These are phyloP conservation scores for Pyrus hybrid DNA, from an alignment of 331 rosid species.

Conservation along the genomic window DNA sequence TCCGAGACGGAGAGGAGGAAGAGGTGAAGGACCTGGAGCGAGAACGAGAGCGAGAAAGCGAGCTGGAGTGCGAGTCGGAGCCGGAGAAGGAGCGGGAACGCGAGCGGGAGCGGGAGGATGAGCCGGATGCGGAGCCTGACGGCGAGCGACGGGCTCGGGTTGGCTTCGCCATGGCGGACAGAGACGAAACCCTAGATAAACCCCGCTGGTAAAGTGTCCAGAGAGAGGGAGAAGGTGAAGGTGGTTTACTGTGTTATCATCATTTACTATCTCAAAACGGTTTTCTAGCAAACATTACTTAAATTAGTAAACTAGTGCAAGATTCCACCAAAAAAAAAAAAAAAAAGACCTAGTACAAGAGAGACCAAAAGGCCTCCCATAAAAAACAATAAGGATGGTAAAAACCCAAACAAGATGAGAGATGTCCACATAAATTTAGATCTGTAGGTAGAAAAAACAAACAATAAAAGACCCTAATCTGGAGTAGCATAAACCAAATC, in stretches of 20 bases:
- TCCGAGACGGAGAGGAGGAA: constrained; percentile 70
- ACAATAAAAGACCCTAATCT: too few relatives aligned
- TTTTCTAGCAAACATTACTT: too few relatives aligned
- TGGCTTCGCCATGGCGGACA: constrained; percentile 73
- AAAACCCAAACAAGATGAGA: too few relatives aligned
- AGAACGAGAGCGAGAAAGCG: constrained; percentile 36
- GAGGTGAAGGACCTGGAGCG: constrained; percentile 41
- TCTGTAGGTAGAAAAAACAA: too few relatives aligned
- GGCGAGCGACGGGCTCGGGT: constrained; percentile 85
- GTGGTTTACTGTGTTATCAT: not conserved
- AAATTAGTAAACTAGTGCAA: too few relatives aligned
- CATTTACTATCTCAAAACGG: too few relatives aligned
- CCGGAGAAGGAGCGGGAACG: constrained; percentile 43
- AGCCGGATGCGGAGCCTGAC: constrained; percentile 63
- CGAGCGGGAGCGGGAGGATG: constrained; percentile 41
- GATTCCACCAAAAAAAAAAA: too few relatives aligned
- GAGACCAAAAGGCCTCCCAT: too few relatives aligned
- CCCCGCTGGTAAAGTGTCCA: constrained; percentile 20
- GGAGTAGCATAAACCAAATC: too few relatives aligned
- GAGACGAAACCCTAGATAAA: constrained; percentile 54
- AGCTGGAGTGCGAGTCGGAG: constrained; percentile 47
- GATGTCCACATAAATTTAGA: too few relatives aligned
- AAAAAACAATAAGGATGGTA: too few relatives aligned
- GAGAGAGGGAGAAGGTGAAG: not conserved
- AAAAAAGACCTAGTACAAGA: too few relatives aligned